Evolutionary conservation across 768 basidiomycete species (phyloP), one percentile per base, ranked within the genome.

Genomic region (Phanerochaete carnosa): DNA sequence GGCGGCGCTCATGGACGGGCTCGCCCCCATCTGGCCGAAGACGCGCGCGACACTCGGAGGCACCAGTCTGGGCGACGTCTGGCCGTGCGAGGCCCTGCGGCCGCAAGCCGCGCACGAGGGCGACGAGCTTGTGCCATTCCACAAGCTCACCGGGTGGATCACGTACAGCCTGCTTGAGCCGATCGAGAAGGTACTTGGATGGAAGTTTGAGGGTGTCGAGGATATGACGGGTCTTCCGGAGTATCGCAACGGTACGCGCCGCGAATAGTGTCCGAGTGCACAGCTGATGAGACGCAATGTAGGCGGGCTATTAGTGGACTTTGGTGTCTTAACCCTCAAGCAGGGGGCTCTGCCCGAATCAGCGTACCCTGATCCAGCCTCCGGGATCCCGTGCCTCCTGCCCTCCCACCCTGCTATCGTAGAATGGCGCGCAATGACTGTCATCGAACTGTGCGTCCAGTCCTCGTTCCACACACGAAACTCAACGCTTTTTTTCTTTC

Each of bases 351-450:
- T 95, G 13, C 78, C 83, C 0, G 35, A 64, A 7, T 72, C 74
- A 1, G 74, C 76, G 67, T 77, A 70, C 58, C 73, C 80, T n/a
- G 80, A 85, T 62, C 59, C 75, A 0, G 72, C 70, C 22, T 75
- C 83, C 7, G 77, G 78, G 23, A 78, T 94, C 55, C 88, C 92
- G 2, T 82, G 80, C 43, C 79, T 90, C 25, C 74, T 80, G 15
- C 82, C 94, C 1, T 88, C 89, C 0, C 94, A 95, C 69, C 92
- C 94, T 0, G 94, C 94, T 6, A 88, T 98, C 59, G 86, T 98
- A 37, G 96, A 99, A 75, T 96, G 95, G 95, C 80, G 96, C 58
- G 95, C 95, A 0, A 83, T 99, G 82, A 98, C 96, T 0, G 92
- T 99, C 37, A 90, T 97, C 58, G 85, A 89, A 70, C 79, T 99